These are phyloP conservation scores for Leptographium galeiforme DNA, from an alignment of 2,329 filamentous ascomycete species.

Conservation along the genomic window DNA sequence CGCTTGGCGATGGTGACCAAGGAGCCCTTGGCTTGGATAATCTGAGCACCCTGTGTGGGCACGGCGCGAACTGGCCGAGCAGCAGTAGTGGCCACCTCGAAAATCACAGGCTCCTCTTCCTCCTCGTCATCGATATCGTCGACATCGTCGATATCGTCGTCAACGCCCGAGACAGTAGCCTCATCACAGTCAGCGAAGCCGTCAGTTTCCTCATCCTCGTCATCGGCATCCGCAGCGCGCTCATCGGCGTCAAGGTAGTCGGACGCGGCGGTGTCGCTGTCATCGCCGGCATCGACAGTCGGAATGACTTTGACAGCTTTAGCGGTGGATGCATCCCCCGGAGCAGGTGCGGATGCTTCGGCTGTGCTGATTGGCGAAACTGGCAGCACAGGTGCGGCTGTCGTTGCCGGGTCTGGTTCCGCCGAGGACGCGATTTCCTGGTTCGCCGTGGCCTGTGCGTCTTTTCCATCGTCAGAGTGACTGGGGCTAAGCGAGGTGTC, in stretches of 20 bases:
- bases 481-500: constrained; percentile 41
- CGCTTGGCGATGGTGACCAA: constrained; percentile 79
- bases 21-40: constrained; percentile 59
- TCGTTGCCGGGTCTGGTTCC: background rate
- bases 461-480: constrained; percentile 34
- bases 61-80: constrained; percentile 44
- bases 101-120: constrained; percentile 54
- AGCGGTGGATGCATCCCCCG: background rate
- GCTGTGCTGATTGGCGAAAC: background rate
- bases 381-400: background rate
- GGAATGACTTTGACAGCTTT: background rate
- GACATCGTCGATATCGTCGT: constrained; percentile 27
- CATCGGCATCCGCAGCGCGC: constrained; percentile 20
- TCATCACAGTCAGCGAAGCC: constrained; percentile 18
- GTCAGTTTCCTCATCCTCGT: constrained; percentile 33
- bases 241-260: constrained; percentile 13
- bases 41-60: constrained; percentile 51
- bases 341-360: background rate
- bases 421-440: background rate
- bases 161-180: background rate
- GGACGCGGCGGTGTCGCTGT: constrained; percentile 11
- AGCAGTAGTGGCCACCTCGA: constrained; percentile 47
- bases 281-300: background rate
- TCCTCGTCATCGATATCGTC: constrained; percentile 34
- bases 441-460: constrained; percentile 7